Evolutionary conservation across 1,139 yeast genomes (phyloP).

Genomic region (Candida sanyaensis): DNA sequence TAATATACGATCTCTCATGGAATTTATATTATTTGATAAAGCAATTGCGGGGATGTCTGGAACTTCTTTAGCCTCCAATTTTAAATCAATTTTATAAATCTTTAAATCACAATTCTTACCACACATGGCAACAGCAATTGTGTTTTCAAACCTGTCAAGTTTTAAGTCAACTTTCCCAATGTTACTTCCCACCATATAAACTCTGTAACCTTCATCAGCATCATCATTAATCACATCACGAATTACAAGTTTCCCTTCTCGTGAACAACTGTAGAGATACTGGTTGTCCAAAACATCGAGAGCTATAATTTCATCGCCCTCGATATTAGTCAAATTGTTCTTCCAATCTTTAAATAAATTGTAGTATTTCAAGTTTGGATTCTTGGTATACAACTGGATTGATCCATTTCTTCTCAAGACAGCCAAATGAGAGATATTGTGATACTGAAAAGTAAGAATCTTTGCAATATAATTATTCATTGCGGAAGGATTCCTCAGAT

Average conservation of each 20-base stretch:
- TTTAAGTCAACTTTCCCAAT: conserved; percentile 35
- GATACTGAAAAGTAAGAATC: conserved; percentile 22
- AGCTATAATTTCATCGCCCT: conserved; percentile 22
- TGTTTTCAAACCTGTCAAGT: conserved; percentile 12
- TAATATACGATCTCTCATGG: conserved; percentile 8
- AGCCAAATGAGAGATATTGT: conserved; percentile 24
- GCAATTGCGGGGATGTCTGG: neutral
- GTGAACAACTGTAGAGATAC: conserved; percentile 46
- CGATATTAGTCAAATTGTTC: conserved; percentile 17
- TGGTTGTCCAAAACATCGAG: conserved; percentile 30
- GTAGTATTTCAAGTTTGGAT: conserved; percentile 12
- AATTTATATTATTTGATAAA: conserved; percentile 4
- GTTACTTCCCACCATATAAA: conserved; percentile 34
- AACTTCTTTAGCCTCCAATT: neutral
- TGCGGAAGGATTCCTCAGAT: conserved; percentile 13
- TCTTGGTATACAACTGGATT: conserved; percentile 31
- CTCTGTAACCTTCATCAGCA: conserved; percentile 31
- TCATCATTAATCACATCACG: conserved; percentile 48
- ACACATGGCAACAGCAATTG: conserved; percentile 34
- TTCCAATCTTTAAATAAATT: conserved; percentile 41
- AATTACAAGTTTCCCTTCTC: conserved; percentile 43
- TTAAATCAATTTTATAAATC: conserved; percentile 22
- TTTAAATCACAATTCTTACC: conserved; percentile 50
- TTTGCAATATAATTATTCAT: conserved; percentile 21
- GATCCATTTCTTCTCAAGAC: conserved; percentile 31